Conservation (phyloP, 306 rosid species). For the Rosa chinensis region DNA sequence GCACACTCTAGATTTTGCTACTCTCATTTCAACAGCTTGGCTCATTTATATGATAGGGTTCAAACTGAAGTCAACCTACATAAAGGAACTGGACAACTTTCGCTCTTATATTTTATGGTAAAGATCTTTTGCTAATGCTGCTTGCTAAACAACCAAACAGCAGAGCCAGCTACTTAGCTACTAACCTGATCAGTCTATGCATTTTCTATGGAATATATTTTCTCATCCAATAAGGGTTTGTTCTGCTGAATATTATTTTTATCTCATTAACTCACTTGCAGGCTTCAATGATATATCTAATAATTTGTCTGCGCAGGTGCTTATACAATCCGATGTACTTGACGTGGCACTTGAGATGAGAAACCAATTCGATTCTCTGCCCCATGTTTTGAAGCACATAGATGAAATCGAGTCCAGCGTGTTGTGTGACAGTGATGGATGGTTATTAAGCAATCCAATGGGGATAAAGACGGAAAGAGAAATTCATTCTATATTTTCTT, state of each 20-base stretch:
- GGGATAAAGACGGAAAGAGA: slow-evolving; percentile 90
- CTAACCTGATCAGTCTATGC: too few relatives aligned
- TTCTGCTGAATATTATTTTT: background rate
- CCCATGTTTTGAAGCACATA: slow-evolving; percentile 42
- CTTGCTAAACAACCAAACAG: background rate
- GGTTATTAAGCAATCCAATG: slow-evolving; percentile 81
- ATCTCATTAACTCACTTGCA: background rate
- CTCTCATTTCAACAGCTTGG: slow-evolving; percentile 51
- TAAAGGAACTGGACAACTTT: slow-evolving; percentile 65
- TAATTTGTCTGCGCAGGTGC: slow-evolving; percentile 48
- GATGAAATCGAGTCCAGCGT: slow-evolving; percentile 37
- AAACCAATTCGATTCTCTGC: slow-evolving; percentile 59
- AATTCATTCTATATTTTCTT: slow-evolving; percentile 51
- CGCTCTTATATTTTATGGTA: slow-evolving; percentile 57
- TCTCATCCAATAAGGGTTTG: background rate
- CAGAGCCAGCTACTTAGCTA: too few relatives aligned
- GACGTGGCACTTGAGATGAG: slow-evolving; percentile 80
- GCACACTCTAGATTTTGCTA: slow-evolving; percentile 53
- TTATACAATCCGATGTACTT: slow-evolving; percentile 69
- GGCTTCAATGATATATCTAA: background rate
- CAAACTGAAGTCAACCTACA: slow-evolving; percentile 62
- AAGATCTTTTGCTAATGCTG: background rate
- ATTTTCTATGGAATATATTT: too few relatives aligned
- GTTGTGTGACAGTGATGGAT: slow-evolving; percentile 66
- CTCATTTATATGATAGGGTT: slow-evolving; percentile 64